phyloP scores from a whole-genome alignment of 1,284 basidiomycete species.

The Inonotus hispidus region DNA sequence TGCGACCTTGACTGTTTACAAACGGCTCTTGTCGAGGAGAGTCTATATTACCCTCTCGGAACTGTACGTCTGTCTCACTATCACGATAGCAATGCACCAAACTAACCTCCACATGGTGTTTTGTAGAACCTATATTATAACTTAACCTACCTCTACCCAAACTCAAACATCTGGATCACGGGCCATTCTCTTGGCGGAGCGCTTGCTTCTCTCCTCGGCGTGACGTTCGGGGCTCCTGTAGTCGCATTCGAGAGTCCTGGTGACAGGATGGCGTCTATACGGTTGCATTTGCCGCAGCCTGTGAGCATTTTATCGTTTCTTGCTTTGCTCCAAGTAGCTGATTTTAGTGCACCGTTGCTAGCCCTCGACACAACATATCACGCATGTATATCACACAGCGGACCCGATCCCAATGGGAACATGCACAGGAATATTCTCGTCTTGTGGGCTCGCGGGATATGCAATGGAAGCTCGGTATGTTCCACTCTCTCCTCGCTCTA shows the following conservation, averaged over 20 bases:
- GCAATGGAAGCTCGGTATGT: slow-evolving; percentile 69
- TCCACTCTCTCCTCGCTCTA: background rate
- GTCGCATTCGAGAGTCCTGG: slow-evolving; percentile 92
- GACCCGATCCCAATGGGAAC: slow-evolving; percentile 85
- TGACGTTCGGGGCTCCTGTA: slow-evolving; percentile 89
- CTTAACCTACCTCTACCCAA: slow-evolving; percentile 88
- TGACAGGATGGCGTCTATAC: slow-evolving; percentile 77
- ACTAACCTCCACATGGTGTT: background rate
- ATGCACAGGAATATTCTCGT: slow-evolving; percentile 71
- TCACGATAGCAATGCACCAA: background rate
- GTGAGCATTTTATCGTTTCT: slow-evolving; percentile 35
- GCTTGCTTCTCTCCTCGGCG: slow-evolving; percentile 78
- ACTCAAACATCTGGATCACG: slow-evolving; percentile 88
- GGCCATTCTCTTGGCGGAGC: slow-evolving; percentile 66
- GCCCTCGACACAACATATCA: slow-evolving; percentile 71
- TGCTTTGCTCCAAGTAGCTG: background rate
- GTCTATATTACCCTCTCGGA: slow-evolving; percentile 85
- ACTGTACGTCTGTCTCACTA: slow-evolving; percentile 44
- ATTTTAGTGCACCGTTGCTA: slow-evolving; percentile 24
- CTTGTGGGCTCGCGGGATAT: slow-evolving; percentile 69
- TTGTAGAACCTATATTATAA: slow-evolving; percentile 90
- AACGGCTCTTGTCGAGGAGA: slow-evolving; percentile 73
- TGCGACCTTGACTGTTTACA: slow-evolving; percentile 86
- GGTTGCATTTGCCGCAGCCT: slow-evolving; percentile 85
- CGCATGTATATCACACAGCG: slow-evolving; percentile 82